Base-by-base conservation (phyloP, 1,284 basidiomycete species). In the Malassezia furfur region DNA sequence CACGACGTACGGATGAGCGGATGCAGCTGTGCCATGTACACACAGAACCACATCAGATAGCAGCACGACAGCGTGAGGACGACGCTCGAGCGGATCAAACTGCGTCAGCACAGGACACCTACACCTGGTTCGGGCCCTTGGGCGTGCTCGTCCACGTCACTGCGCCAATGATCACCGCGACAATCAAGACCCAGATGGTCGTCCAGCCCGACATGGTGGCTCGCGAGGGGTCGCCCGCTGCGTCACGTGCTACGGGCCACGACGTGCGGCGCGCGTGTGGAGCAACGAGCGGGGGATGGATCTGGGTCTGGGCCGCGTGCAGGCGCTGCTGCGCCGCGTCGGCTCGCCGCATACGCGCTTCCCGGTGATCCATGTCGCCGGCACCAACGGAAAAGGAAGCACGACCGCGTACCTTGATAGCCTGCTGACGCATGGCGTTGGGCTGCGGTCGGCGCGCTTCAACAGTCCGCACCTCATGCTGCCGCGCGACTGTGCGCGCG, bases 311-410 rank as follows among this genome's bases (percentile, higher is more conserved):
- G 79, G 84, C 37, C 82, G 88, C 5, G 84, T 96, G 63, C 72
- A 72, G 21, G 75, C 63, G 5, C 79, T 94, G 2, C 79, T 85
- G 48, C 59, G 71, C 5, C 74, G 79, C 50, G 79, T 96, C 1
- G 51, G 50, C 10, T 63, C 64, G 4, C 84, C 83, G 0, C 78
- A 80, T 0, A 84, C 86, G 66, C 81, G 78, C 0, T 82, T 88
- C 1, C 91, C 91, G 0, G 88, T 91, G 1, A 81, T 91, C 36
- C 94, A 98, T 71, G 81, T 98, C 49, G 85, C 90, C 4, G 93
- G 94, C 0, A 99, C 94, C 0, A 98, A 99, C 76, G 93, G 93
- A 30, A 99, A 99, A 76, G 94, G 94, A 28, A 91, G 86, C 57
- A 88, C 91, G 10, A 85, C 88, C 8, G 85, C 86, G 1, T 79